Evolutionary conservation across 2,329 filamentous ascomycete genomes (phyloP).

Genomic region (Penicillium sp.): DNA sequence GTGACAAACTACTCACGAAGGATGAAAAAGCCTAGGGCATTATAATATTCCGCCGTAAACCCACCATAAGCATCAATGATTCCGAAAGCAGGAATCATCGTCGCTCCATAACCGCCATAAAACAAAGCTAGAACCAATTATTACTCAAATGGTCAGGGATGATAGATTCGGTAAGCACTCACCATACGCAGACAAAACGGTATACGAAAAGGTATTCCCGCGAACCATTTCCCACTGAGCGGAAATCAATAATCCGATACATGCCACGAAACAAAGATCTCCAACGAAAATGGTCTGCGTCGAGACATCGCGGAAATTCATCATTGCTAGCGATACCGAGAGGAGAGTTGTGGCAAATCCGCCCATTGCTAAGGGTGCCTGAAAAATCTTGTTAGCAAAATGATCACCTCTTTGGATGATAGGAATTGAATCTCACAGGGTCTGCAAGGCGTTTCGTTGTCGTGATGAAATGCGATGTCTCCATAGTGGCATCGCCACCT

Average conservation of each 20-base stretch:
- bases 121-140: neutral
- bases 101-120: slow-evolving; percentile 11
- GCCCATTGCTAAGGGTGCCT: slow-evolving; percentile 4
- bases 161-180: too few species aligned
- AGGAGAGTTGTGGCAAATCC: slow-evolving; percentile 13
- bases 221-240: slow-evolving; percentile 17
- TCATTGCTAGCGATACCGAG: slow-evolving; percentile 5
- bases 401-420: too few species aligned
- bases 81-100: slow-evolving; percentile 6
- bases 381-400: neutral
- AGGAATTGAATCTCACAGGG: too few species aligned
- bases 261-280: slow-evolving; percentile 11
- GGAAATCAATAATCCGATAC: slow-evolving; percentile 12
- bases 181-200: slow-evolving; percentile 13
- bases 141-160: too few species aligned
- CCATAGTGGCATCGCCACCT: neutral
- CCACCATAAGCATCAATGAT: slow-evolving; percentile 10
- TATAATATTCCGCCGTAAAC: slow-evolving; percentile 6
- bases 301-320: slow-evolving; percentile 1
- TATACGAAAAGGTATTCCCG: slow-evolving; percentile 14
- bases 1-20: slow-evolving; percentile 8
- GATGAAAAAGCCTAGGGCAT: slow-evolving; percentile 7
- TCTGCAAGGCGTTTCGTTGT: neutral
- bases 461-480: neutral
- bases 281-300: slow-evolving; percentile 11